Conservation (phyloP, 2,329 filamentous ascomycete species). For the Alternaria angustiovoidea region DNA sequence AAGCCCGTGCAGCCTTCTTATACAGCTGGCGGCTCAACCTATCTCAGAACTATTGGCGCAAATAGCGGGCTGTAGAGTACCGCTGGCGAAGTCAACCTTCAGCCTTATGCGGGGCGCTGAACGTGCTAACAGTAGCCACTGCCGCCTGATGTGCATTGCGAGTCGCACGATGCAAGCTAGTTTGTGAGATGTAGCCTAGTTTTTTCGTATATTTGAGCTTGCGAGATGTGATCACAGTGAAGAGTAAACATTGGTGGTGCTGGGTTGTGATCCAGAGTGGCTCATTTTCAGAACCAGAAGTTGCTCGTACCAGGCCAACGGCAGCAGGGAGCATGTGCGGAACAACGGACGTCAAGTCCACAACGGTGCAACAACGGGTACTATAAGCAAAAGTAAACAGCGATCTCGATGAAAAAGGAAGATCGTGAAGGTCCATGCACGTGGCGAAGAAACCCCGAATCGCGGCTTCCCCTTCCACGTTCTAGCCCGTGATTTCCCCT, state of each 20-base stretch:
- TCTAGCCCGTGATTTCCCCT: slow-evolving; percentile 4
- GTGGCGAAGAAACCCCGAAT: slow-evolving; percentile 12
- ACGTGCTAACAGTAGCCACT: not conserved
- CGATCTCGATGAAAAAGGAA: not conserved
- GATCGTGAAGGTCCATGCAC: slow-evolving; percentile 9
- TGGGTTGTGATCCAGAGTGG: not conserved
- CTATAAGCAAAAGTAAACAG: not conserved
- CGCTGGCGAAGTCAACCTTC: not conserved
- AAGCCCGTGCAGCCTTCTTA: not conserved
- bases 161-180: not conserved
- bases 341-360: not conserved
- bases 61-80: not conserved
- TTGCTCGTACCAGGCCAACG: not conserved
- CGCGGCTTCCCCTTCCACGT: slow-evolving; percentile 8
- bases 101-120: not conserved
- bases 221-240: not conserved
- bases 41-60: not conserved
- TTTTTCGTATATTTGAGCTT: accelerated
- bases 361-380: not conserved
- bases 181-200: not conserved
- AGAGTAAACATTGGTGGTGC: not conserved
- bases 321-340: not conserved
- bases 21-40: not conserved
- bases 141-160: not conserved
- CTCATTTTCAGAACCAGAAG: not conserved